Evolutionary conservation across 1,284 basidiomycete genomes (phyloP).

Genomic region (Gymnopus androsaceus): DNA sequence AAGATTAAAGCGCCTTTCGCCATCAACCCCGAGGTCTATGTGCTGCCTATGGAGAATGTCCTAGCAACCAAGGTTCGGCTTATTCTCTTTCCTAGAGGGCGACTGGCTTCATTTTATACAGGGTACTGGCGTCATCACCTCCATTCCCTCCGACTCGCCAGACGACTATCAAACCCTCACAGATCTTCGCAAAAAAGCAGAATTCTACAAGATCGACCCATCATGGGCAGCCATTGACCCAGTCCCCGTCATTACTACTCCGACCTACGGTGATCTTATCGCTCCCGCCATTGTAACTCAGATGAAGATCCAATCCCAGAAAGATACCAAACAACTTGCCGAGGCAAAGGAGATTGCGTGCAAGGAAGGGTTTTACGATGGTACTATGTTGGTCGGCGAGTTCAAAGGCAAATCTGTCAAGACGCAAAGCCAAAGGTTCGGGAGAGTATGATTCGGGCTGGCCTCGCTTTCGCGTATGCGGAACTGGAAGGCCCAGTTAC

Average conservation of each 20-base stretch:
- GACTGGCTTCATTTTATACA: constrained; percentile 27
- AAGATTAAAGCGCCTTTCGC: constrained; percentile 90
- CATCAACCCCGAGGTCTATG: constrained; percentile 86
- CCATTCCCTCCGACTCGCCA: constrained; percentile 97
- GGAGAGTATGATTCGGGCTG: constrained; percentile 78
- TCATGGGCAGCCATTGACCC: constrained; percentile 88
- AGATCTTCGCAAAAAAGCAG: constrained; percentile 96
- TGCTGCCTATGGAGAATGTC: constrained; percentile 98
- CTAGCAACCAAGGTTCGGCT: constrained; percentile 81
- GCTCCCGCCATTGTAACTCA: constrained; percentile 88
- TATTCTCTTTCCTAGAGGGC: neutral
- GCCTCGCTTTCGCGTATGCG: constrained; percentile 87
- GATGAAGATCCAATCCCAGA: constrained; percentile 95
- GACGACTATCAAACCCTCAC: constrained; percentile 93
- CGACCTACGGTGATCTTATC: constrained; percentile 89
- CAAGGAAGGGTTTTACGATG: constrained; percentile 97
- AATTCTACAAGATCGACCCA: constrained; percentile 94
- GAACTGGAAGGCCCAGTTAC: constrained; percentile 95
- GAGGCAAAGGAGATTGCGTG: constrained; percentile 98
- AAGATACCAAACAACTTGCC: constrained; percentile 89
- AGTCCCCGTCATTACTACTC: constrained; percentile 86
- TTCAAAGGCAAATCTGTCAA: constrained; percentile 88
- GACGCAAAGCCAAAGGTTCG: constrained; percentile 92
- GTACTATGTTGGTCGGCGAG: constrained; percentile 87
- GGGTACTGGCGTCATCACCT: constrained; percentile 99